phyloP scores from a whole-genome alignment of 2,329 filamentous ascomycete genomes.

The Alternaria metachromatica region DNA sequence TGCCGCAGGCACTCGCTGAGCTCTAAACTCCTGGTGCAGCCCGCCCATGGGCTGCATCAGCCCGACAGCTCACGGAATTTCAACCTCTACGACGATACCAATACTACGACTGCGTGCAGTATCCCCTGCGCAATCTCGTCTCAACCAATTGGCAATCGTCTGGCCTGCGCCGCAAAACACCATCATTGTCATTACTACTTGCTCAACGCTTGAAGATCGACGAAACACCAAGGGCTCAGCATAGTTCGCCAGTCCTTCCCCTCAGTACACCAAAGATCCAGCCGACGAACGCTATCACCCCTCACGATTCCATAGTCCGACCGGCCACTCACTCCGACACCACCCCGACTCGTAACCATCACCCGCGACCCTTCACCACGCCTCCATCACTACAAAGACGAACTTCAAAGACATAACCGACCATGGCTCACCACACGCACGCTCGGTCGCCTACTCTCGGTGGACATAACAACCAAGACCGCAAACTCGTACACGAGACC shows the following conservation, averaged over 20 bases:
- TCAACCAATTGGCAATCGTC: conserved; percentile 43
- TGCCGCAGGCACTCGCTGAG: conserved; percentile 59
- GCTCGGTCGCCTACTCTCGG: conserved; percentile 33
- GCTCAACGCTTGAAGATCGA: conserved; percentile 43
- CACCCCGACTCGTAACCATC: not conserved
- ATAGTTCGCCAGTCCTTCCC: conserved; percentile 46
- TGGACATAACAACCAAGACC: conserved; percentile 40
- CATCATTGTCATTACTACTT: conserved; percentile 42
- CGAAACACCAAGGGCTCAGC: conserved; percentile 40
- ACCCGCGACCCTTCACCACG: conserved; percentile 1
- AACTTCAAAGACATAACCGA: conserved; percentile 6
- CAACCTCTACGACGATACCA: conserved; percentile 58
- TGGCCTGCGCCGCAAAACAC: conserved; percentile 38
- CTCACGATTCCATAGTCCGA: conserved; percentile 7
- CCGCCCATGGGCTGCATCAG: conserved; percentile 55
- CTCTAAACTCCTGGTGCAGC: conserved; percentile 69
- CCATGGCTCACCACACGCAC: conserved; percentile 40
- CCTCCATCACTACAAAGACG: conserved; percentile 6
- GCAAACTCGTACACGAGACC: conserved; percentile 34
- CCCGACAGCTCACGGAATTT: conserved; percentile 80
- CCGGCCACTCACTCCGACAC: conserved; percentile 1
- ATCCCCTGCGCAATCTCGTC: conserved; percentile 39
- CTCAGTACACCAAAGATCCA: conserved; percentile 41
- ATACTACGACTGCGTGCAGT: conserved; percentile 45
- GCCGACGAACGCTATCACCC: conserved; percentile 34